phyloP scores from a whole-genome alignment of 768 basidiomycete genomes.

The Kwoniella mangroviensis region DNA sequence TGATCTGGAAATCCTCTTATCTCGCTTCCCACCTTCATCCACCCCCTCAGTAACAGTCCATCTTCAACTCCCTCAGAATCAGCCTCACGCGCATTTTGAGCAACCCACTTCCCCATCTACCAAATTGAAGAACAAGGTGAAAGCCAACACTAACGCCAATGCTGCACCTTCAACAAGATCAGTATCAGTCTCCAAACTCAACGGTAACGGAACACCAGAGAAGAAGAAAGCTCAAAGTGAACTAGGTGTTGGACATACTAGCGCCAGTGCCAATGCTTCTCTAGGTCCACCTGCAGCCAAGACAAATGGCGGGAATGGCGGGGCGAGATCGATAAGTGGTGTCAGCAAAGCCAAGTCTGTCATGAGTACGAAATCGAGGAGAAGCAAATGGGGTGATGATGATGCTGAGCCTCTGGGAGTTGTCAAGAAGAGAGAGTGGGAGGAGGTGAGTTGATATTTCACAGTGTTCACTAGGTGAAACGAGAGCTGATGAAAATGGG shows the following conservation, averaged over 20 bases:
- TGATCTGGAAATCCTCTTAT: constrained; percentile 84
- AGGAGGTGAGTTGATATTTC: constrained; percentile 40
- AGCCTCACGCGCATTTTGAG: constrained; percentile 51
- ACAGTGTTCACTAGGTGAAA: background rate
- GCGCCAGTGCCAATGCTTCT: background rate
- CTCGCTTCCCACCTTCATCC: constrained; percentile 64
- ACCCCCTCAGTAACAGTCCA: constrained; percentile 56
- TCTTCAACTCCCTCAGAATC: constrained; percentile 34
- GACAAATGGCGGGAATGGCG: constrained; percentile 38
- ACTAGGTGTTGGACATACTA: background rate
- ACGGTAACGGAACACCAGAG: constrained; percentile 1
- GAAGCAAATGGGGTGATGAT: constrained; percentile 56
- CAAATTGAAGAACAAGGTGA: constrained; percentile 28
- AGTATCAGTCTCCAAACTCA: background rate
- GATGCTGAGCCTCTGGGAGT: constrained; percentile 62
- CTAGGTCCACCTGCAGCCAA: constrained; percentile 19
- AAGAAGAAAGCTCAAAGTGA: background rate
- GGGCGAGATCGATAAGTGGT: constrained; percentile 16
- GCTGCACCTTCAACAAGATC: background rate
- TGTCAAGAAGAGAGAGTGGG: constrained; percentile 38
- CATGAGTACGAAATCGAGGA: constrained; percentile 43
- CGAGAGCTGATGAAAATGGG: constrained; percentile 1
- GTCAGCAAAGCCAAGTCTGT: constrained; percentile 35
- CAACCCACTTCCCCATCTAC: constrained; percentile 58
- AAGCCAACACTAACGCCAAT: background rate